A percentile compares a stretch with the other conserved stretches of the same genome.
These are phyloP conservation scores for Aspergillus luchuensis DNA, from an alignment of 2,329 filamentous ascomycete species.

Conservation along the genomic window DNA sequence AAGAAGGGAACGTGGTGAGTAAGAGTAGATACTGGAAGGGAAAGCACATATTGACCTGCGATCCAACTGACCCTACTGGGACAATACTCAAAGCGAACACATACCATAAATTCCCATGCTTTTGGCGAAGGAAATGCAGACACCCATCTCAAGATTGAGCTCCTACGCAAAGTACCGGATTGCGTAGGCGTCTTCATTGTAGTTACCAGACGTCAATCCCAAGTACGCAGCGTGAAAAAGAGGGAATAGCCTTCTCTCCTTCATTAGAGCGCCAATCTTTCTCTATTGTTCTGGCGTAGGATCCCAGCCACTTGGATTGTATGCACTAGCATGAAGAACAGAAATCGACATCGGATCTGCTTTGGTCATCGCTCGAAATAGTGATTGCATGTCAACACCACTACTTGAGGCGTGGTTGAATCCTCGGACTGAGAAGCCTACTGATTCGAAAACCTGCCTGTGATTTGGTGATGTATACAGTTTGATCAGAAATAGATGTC, in stretches of 20 bases:
- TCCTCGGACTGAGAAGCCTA: neutral
- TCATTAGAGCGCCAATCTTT: slow-evolving; percentile 58
- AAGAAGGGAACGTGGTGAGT: too few species aligned
- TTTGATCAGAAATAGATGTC: neutral
- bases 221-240: neutral
- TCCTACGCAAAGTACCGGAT: neutral
- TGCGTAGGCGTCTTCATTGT: neutral
- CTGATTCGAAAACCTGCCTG: neutral
- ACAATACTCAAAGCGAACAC: neutral
- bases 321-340: slow-evolving; percentile 75
- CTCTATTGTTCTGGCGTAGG: slow-evolving; percentile 84
- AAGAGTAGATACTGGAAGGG: too few species aligned
- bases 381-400: too few species aligned
- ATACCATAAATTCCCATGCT: neutral
- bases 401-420: neutral
- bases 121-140: neutral
- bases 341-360: slow-evolving; percentile 34
- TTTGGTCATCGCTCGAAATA: neutral
- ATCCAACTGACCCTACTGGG: too few species aligned
- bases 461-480: slow-evolving; percentile 7
- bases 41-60: too few species aligned
- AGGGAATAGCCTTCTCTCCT: neutral
- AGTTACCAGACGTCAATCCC: neutral
- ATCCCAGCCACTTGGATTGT: slow-evolving; percentile 91
- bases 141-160: neutral